Conservation (phyloP, 116 monocot genomes). For the Dioscorea cayenensis region DNA sequence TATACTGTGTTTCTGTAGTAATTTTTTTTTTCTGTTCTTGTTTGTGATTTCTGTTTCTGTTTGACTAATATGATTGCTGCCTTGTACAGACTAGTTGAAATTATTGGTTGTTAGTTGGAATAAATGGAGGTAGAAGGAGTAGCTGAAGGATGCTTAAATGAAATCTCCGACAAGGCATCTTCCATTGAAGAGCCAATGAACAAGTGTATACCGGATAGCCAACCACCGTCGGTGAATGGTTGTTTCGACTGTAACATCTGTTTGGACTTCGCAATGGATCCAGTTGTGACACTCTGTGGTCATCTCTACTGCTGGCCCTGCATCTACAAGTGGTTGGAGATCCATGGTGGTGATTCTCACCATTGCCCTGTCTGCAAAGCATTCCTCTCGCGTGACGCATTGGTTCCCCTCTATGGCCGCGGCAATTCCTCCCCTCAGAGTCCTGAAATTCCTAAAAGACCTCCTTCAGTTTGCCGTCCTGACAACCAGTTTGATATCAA, state of each 20-base stretch:
- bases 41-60: no score
- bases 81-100: no score
- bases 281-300: conserved; percentile 63
- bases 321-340: conserved; percentile 60
- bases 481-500: neutral
- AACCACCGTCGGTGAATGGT: neutral
- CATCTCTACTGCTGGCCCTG: conserved; percentile 82
- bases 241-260: conserved; percentile 71
- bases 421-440: neutral
- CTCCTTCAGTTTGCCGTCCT: conserved; percentile 6
- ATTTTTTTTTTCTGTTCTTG: no score
- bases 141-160: neutral
- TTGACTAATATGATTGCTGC: no score
- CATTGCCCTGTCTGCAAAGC: conserved; percentile 69
- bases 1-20: no score
- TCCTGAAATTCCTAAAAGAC: conserved; percentile 35
- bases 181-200: neutral
- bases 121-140: neutral
- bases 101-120: neutral
- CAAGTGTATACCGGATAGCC: neutral
- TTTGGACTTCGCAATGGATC: conserved; percentile 43
- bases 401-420: conserved; percentile 67
- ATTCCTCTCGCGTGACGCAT: conserved; percentile 25
- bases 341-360: neutral
- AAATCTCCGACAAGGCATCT: neutral